Percentiles rank a stretch among this genome's conserved stretches.
Conservation (phyloP, 2,329 filamentous ascomycete genomes). For the Calonectria honghensis region DNA sequence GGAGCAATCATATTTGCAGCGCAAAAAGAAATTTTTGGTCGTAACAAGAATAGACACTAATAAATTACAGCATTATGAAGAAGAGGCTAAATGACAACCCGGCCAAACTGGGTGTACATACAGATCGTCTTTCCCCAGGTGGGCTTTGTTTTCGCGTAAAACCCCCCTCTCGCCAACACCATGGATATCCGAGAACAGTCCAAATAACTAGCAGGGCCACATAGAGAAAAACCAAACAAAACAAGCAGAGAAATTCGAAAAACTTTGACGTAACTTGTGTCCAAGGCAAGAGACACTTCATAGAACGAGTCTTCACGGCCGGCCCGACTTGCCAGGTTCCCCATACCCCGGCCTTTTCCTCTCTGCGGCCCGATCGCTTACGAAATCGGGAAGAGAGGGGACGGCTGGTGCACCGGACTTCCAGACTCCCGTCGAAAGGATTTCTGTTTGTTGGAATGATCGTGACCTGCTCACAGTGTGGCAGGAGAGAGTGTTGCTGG, state of each 20-base stretch:
- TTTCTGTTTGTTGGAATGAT: slow-evolving; percentile 36
- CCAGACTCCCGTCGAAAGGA: slow-evolving; percentile 42
- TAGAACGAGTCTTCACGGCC: slow-evolving; percentile 46
- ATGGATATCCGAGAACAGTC: slow-evolving; percentile 41
- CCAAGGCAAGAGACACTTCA: slow-evolving; percentile 37
- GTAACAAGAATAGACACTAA: slow-evolving; percentile 60
- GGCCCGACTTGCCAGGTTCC: slow-evolving; percentile 32
- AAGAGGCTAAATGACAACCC: slow-evolving; percentile 61
- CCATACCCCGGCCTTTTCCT: slow-evolving; percentile 37
- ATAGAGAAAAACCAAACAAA: slow-evolving; percentile 42
- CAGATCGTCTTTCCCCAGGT: slow-evolving; percentile 48
- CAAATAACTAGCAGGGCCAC: slow-evolving; percentile 43
- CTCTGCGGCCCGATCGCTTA: slow-evolving; percentile 32
- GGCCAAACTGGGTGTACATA: slow-evolving; percentile 51
- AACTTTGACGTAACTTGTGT: slow-evolving; percentile 37
- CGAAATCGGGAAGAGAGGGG: slow-evolving; percentile 33
- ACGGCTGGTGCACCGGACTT: slow-evolving; percentile 38
- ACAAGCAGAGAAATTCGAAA: slow-evolving; percentile 37
- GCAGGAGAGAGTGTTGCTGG: slow-evolving; percentile 42
- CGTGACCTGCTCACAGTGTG: slow-evolving; percentile 5
- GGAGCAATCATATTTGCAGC: neutral
- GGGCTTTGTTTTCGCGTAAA: slow-evolving; percentile 33
- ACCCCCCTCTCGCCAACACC: slow-evolving; percentile 40
- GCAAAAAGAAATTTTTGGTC: slow-evolving; percentile 1
- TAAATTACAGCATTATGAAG: slow-evolving; percentile 68